Percentiles rank a stretch among this genome's conserved stretches.
Conservation (phyloP, 805 yeast genomes). For the Scheffersomyces amazonensis region DNA sequence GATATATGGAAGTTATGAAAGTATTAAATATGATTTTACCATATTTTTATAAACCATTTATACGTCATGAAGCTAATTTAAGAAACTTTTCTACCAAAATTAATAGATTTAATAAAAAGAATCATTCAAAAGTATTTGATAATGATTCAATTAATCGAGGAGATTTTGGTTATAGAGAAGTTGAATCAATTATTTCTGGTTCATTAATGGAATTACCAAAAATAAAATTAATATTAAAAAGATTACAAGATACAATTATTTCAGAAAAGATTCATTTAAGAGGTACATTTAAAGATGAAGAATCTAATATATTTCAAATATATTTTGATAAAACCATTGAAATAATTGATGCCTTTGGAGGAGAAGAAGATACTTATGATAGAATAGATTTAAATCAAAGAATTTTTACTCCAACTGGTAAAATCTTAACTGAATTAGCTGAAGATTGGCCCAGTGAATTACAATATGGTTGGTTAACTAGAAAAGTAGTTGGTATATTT, state of each 20-base stretch:
- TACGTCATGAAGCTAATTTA: constrained; percentile 92
- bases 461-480: constrained; percentile 83
- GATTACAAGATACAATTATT: constrained; percentile 50
- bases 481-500: constrained; percentile 79
- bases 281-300: constrained; percentile 1
- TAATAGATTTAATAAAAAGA: constrained; percentile 34
- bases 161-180: constrained; percentile 23
- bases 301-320: constrained; percentile 1
- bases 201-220: constrained; percentile 66
- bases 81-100: constrained; percentile 57
- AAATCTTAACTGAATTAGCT: constrained; percentile 79
- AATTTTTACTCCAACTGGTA: constrained; percentile 89
- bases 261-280: constrained; percentile 1
- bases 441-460: constrained; percentile 83
- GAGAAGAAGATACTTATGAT: constrained; percentile 28
- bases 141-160: constrained; percentile 27
- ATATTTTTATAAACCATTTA: constrained; percentile 87
- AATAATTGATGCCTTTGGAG: constrained; percentile 82
- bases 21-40: constrained; percentile 85
- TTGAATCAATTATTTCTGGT: constrained; percentile 54
- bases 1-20: constrained; percentile 71
- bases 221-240: constrained; percentile 62
- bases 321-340: constrained; percentile 54
- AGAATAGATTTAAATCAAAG: constrained; percentile 38
- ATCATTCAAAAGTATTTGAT: constrained; percentile 24